Evolutionary conservation across 352 stramenopile species (phyloP).

Genomic region (Pythium myriotylum): DNA sequence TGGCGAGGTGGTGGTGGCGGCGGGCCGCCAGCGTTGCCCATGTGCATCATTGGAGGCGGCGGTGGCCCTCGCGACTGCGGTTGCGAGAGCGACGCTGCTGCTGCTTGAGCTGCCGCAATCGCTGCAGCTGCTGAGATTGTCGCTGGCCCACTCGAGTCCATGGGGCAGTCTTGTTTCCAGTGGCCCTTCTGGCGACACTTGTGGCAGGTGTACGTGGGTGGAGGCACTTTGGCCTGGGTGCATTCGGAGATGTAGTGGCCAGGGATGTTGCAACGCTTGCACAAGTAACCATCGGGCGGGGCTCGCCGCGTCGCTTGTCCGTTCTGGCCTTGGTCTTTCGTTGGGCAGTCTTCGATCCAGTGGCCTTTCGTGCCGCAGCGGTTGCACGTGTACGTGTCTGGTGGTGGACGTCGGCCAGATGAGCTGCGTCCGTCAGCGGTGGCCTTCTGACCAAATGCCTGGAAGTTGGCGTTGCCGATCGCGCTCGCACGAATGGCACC

Average conservation of each 20-base stretch:
- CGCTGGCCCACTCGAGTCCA: constrained; percentile 40
- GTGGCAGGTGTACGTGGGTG: constrained; percentile 82
- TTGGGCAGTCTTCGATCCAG: constrained; percentile 89
- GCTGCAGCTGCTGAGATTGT: constrained; percentile 52
- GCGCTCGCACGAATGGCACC: constrained; percentile 61
- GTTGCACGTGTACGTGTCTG: constrained; percentile 89
- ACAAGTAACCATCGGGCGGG: constrained; percentile 80
- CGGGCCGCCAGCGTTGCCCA: constrained; percentile 30
- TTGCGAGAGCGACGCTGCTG: constrained; percentile 22
- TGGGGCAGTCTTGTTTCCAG: constrained; percentile 88
- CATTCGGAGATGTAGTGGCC: constrained; percentile 89
- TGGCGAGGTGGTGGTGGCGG: constrained; percentile 45
- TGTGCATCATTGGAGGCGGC: constrained; percentile 19
- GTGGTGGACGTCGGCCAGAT: constrained; percentile 53
- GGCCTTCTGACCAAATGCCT: constrained; percentile 54
- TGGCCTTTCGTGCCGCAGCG: constrained; percentile 84
- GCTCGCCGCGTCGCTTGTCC: constrained; percentile 36
- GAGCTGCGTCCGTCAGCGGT: constrained; percentile 18
- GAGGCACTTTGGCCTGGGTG: constrained; percentile 81
- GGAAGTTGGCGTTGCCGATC: constrained; percentile 75
- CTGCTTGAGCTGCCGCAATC: constrained; percentile 40
- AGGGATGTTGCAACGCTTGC: constrained; percentile 84
- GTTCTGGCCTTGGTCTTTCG: constrained; percentile 72
- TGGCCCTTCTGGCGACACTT: constrained; percentile 88
- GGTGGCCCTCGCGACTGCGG: constrained; percentile 16